Conservation (phyloP, 768 basidiomycete species). For the Suillus clintonianus region DNA sequence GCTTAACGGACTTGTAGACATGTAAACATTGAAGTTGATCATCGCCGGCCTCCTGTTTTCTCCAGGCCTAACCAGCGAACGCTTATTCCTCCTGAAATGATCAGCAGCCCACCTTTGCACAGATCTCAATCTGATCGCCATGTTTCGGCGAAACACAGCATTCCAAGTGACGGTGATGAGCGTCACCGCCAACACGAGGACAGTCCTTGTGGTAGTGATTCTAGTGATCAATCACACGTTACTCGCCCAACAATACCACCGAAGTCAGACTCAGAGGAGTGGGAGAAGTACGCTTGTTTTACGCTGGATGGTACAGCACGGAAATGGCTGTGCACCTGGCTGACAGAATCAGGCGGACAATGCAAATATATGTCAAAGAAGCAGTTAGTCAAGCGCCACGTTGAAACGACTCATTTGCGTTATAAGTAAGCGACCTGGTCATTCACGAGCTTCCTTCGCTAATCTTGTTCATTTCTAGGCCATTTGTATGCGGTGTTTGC, state of each 20-base stretch:
- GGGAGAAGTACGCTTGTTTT: conserved; percentile 37
- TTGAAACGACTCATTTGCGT: conserved; percentile 62
- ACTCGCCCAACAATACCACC: conserved; percentile 23
- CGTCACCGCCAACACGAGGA: conserved; percentile 19
- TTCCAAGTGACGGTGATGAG: not conserved
- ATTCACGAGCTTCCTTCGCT: not conserved
- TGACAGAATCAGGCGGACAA: conserved; percentile 32
- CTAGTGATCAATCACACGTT: conserved; percentile 26
- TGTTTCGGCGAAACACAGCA: not conserved
- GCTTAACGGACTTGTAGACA: conserved; percentile 20
- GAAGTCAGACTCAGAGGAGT: conserved; percentile 28
- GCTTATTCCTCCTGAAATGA: conserved; percentile 5
- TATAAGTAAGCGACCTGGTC: conserved; percentile 48
- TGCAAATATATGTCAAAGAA: conserved; percentile 55
- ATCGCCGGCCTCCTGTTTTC: conserved; percentile 7
- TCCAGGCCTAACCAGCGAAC: conserved; percentile 16
- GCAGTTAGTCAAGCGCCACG: conserved; percentile 69
- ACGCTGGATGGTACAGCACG: conserved; percentile 36
- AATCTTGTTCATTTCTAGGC: conserved; percentile 37
- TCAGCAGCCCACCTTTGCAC: conserved; percentile 5
- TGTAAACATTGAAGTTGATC: conserved; percentile 21
- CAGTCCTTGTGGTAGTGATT: conserved; percentile 32
- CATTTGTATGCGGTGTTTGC: conserved; percentile 53
- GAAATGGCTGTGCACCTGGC: conserved; percentile 46
- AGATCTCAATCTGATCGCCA: conserved; percentile 12